Conservation (phyloP, 345 rosid genomes). For the Hirschfeldia incana region DNA sequence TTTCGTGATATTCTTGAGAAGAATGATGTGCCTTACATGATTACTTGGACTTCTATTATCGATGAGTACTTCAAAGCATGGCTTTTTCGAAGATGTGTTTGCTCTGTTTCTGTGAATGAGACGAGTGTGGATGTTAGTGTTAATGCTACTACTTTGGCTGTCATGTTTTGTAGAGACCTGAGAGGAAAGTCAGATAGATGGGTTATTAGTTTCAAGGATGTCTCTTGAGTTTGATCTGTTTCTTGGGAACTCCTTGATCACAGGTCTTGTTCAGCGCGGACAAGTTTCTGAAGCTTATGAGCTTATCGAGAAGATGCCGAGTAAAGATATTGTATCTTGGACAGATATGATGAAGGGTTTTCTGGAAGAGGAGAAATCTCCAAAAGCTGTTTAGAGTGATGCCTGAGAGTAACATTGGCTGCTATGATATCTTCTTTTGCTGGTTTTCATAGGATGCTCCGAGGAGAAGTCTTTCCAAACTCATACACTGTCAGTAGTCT, state of each 20-base stretch:
- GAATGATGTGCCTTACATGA: conserved; percentile 15
- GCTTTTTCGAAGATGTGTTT: conserved; percentile 24
- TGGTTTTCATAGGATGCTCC: conserved; percentile 63
- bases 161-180: conserved; percentile 56
- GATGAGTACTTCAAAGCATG: conserved; percentile 69
- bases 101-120: too few species aligned
- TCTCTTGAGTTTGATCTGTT: conserved; percentile 60
- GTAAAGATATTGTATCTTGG: conserved; percentile 36
- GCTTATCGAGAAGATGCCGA: conserved; percentile 60
- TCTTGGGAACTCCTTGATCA: conserved; percentile 62
- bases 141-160: too few species aligned
- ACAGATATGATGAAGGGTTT: conserved; percentile 58
- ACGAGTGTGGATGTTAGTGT: too few species aligned
- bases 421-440: conserved; percentile 66
- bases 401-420: conserved; percentile 79
- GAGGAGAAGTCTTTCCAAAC: conserved; percentile 47
- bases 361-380: conserved; percentile 46
- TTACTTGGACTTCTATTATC: conserved; percentile 70
- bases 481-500: conserved; percentile 51
- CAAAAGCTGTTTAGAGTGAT: conserved; percentile 59
- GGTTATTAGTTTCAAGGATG: conserved; percentile 45
- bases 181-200: conserved; percentile 65
- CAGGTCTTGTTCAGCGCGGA: too few species aligned
- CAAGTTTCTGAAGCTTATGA: conserved; percentile 47
- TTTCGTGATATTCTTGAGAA: conserved; percentile 49